Base-by-base conservation (phyloP, 2,329 filamentous ascomycete genomes). In the Xylariales sp. region DNA sequence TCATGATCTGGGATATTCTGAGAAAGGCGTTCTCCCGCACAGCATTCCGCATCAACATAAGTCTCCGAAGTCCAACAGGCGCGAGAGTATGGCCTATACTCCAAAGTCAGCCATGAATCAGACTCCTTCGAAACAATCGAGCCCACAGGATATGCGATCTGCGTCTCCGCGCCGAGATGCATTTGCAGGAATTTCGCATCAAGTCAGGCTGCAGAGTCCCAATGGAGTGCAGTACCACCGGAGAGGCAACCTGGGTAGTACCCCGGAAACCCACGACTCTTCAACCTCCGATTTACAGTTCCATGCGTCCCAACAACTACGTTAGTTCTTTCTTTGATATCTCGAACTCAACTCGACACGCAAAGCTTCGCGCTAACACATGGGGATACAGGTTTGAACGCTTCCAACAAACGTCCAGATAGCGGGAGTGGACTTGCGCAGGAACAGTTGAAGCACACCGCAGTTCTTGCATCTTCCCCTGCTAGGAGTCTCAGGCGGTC, bases 401-500 rank as follows among this genome's bases (percentile, higher is more conserved):
- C n/a, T n/a, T n/a, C n/a, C n/a, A n/a, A n/a, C n/a, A n/a, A n/a
- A n/a, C 31, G 34, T 25, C 32, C 44, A 11, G 38, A 34, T 32
- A 46, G 40, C 33, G 41, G 44, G 42, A 41, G 41, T 24, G 42
- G 49, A 25, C 36, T 36, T 14, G 16, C 31, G 12, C 40, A 29
- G n/a, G 19, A 39, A 12, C 55, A 49, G 7, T 10, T 12, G 27
- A 19, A 44, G 18, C 52, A 48, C 19, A 50, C 56, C 21, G 51
- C 45, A 28, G 59, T 53, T 31, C 41, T 55, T 3, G 44, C 49
- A 12, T 55, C 55, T 9, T 33, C 51, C 14, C 49, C 52, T 9
- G 49, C 37, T 20, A 51, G 47, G 38, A 57, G 51, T 21, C 40
- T 40, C 29, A 52, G 52, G 4, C 54, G 59, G 5, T 54, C 61